These are phyloP conservation scores for Phytophthora quininea DNA, from an alignment of 352 stramenopile genomes.

Conservation along the genomic window DNA sequence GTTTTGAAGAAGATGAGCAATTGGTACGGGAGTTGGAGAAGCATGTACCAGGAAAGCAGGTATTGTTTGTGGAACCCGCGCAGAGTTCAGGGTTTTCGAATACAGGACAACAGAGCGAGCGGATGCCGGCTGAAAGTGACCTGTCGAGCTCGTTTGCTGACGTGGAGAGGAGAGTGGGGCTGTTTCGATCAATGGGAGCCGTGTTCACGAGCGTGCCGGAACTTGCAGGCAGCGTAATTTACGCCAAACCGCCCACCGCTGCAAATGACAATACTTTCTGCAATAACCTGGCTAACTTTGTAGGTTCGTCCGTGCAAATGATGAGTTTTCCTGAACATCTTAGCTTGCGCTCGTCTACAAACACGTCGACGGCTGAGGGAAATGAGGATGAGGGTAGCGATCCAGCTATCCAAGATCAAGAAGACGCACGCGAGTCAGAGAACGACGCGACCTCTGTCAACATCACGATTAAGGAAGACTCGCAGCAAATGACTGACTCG, in stretches of 20 bases:
- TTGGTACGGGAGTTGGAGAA: slow-evolving; percentile 66
- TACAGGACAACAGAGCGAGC: slow-evolving; percentile 57
- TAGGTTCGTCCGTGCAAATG: slow-evolving; percentile 52
- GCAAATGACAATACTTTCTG: slow-evolving; percentile 68
- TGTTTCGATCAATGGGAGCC: slow-evolving; percentile 69
- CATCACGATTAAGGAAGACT: slow-evolving; percentile 23
- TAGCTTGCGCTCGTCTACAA: slow-evolving; percentile 38
- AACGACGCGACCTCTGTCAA: not conserved
- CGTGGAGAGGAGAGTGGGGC: slow-evolving; percentile 61
- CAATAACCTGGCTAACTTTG: slow-evolving; percentile 62
- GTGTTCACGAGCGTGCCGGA: slow-evolving; percentile 84
- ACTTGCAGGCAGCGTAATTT: slow-evolving; percentile 83
- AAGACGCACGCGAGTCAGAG: slow-evolving; percentile 11
- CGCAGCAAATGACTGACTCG: slow-evolving; percentile 19
- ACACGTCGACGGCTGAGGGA: slow-evolving; percentile 16
- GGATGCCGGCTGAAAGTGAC: slow-evolving; percentile 10
- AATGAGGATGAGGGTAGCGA: slow-evolving; percentile 26
- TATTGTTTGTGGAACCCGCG: slow-evolving; percentile 69
- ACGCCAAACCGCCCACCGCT: slow-evolving; percentile 66
- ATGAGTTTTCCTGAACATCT: slow-evolving; percentile 77
- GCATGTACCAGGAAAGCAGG: slow-evolving; percentile 46
- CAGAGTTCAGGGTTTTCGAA: slow-evolving; percentile 63
- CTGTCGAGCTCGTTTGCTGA: slow-evolving; percentile 23
- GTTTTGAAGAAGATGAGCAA: slow-evolving; percentile 54
- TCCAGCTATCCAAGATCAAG: slow-evolving; percentile 20